Conservation (phyloP, 2,329 filamentous ascomycete species). For the Coccinonectria pachysandricola region DNA sequence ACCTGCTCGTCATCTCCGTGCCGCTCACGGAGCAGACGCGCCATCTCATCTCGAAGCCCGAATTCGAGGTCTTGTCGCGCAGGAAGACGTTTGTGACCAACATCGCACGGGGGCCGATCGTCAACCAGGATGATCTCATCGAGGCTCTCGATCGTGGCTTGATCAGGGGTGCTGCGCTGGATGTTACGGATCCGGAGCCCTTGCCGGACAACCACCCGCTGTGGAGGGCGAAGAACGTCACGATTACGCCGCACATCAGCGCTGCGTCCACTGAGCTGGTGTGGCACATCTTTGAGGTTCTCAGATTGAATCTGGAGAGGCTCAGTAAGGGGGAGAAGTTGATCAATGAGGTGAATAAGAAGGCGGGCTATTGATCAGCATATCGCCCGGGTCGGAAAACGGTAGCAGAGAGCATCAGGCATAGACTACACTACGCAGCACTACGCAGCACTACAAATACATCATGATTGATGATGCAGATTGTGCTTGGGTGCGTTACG, state of each 20-base stretch:
- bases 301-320: conserved; percentile 30
- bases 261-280: conserved; percentile 30
- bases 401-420: no score
- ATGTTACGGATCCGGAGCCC: conserved; percentile 74
- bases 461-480: no score
- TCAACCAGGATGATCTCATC: conserved; percentile 47
- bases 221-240: conserved; percentile 59
- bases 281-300: conserved; percentile 30
- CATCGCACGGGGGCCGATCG: conserved; percentile 51
- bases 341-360: conserved; percentile 31
- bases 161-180: conserved; percentile 57
- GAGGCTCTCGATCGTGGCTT: conserved; percentile 40
- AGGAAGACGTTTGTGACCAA: conserved; percentile 56
- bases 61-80: conserved; percentile 36
- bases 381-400: no score
- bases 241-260: conserved; percentile 47
- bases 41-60: conserved; percentile 38
- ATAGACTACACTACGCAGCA: no score
- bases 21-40: conserved; percentile 40
- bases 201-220: conserved; percentile 56
- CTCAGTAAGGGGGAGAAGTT: conserved; percentile 27
- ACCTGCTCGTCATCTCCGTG: conserved; percentile 41
- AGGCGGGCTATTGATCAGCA: conserved; percentile 24
- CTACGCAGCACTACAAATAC: no score
- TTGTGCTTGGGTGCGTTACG: no score